These are phyloP conservation scores for Macrolepiota fuliginosa DNA, from an alignment of 768 basidiomycete genomes.

Conservation along the genomic window DNA sequence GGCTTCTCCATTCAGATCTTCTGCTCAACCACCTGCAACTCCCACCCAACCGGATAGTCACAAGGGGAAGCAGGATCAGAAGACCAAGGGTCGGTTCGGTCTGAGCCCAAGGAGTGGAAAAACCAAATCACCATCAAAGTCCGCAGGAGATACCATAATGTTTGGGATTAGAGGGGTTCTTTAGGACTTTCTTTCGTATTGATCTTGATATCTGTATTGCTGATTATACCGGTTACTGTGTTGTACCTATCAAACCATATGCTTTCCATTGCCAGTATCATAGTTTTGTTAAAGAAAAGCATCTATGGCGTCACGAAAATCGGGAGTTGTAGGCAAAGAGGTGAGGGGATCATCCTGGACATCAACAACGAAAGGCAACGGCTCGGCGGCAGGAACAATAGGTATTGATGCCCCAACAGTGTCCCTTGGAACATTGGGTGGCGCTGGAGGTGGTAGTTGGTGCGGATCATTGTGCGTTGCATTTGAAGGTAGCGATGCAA, in stretches of 20 bases:
- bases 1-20: not conserved
- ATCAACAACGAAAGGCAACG: not conserved
- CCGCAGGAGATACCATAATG: not conserved
- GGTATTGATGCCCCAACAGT: not conserved
- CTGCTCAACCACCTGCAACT: slow-evolving; percentile 2
- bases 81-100: not conserved
- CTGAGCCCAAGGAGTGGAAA: not conserved
- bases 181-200: not conserved
- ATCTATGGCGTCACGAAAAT: slow-evolving; percentile 17
- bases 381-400: not conserved
- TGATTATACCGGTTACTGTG: not conserved
- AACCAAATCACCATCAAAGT: not conserved
- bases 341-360: not conserved
- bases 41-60: not conserved
- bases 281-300: slow-evolving; percentile 2
- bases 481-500: slow-evolving; percentile 20
- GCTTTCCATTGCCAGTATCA: slow-evolving; percentile 1
- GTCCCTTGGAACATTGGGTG: not conserved
- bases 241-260: slow-evolving; percentile 12
- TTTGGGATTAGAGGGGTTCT: not conserved
- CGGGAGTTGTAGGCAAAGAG: slow-evolving; percentile 9
- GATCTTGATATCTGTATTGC: slow-evolving; percentile 8
- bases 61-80: not conserved
- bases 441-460: not conserved
- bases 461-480: slow-evolving; percentile 4